These are phyloP conservation scores for Gliomastix tumulicola DNA, from an alignment of 2,329 filamentous ascomycete genomes.

Conservation along the genomic window DNA sequence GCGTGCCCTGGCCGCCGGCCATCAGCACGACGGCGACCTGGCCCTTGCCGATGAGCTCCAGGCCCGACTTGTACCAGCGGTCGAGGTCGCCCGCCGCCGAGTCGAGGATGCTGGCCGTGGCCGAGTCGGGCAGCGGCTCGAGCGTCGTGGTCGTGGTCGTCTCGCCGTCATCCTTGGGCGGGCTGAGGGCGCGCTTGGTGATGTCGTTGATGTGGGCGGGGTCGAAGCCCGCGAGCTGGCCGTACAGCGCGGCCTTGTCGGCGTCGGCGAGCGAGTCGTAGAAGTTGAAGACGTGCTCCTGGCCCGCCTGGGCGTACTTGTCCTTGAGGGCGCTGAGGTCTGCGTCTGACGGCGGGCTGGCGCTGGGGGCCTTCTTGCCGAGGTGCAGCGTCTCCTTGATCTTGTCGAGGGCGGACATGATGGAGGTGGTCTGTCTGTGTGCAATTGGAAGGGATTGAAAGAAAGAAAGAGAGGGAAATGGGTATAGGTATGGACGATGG, in stretches of 20 bases:
- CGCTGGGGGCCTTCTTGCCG: too few species aligned
- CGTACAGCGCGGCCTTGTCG: slow-evolving; percentile 73
- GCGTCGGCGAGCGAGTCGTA: slow-evolving; percentile 69
- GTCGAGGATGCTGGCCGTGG: slow-evolving; percentile 86
- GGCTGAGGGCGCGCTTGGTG: slow-evolving; percentile 73
- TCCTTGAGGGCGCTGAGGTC: too few species aligned
- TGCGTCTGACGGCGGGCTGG: too few species aligned
- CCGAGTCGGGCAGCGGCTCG: slow-evolving; percentile 81
- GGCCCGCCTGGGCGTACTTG: slow-evolving; percentile 70
- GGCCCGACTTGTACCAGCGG: slow-evolving; percentile 75
- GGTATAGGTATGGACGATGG: too few species aligned
- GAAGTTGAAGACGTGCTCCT: slow-evolving; percentile 71
- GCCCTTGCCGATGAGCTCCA: slow-evolving; percentile 73
- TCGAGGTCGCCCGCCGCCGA: slow-evolving; percentile 71
- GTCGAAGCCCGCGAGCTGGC: slow-evolving; percentile 77
- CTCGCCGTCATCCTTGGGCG: slow-evolving; percentile 54
- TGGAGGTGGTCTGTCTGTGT: slow-evolving; percentile 13
- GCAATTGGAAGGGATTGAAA: slow-evolving; percentile 9
- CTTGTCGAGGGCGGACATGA: slow-evolving; percentile 35
- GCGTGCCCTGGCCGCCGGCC: slow-evolving; percentile 94
- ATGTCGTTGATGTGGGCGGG: slow-evolving; percentile 84
- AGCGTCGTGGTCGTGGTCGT: slow-evolving; percentile 45
- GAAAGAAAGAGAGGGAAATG: too few species aligned
- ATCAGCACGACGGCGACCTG: slow-evolving; percentile 85
- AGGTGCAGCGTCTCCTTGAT: slow-evolving; percentile 34